phyloP scores from a whole-genome alignment of 805 yeast species.

The Hanseniaspora vineae region DNA sequence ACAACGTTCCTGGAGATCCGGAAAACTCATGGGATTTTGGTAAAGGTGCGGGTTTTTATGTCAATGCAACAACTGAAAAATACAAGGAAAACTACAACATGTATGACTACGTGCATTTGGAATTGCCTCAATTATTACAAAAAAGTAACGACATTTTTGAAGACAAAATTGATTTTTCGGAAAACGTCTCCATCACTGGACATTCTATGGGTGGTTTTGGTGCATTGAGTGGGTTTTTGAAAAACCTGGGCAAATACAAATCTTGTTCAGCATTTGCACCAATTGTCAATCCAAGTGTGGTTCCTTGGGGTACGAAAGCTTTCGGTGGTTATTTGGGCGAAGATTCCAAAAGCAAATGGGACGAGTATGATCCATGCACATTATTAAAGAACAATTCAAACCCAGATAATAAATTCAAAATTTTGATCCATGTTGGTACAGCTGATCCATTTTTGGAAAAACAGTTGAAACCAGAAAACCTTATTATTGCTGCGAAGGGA shows the following conservation, averaged over 20 bases:
- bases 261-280: conserved; percentile 89
- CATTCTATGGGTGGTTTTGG: conserved; percentile 99
- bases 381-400: conserved; percentile 40
- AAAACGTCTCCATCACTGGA: conserved; percentile 68
- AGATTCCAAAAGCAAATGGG: conserved; percentile 38
- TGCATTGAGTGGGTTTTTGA: conserved; percentile 58
- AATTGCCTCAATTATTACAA: conserved; percentile 45
- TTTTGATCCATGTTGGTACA: conserved; percentile 75
- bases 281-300: conserved; percentile 61
- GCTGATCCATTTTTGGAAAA: conserved; percentile 58
- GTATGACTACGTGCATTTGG: conserved; percentile 73
- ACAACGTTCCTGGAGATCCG: conserved; percentile 64
- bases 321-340: conserved; percentile 67
- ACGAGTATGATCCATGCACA: conserved; percentile 71
- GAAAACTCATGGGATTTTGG: conserved; percentile 70
- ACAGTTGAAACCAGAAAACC: conserved; percentile 66
- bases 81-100: conserved; percentile 67
- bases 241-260: conserved; percentile 58
- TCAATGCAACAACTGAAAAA: conserved; percentile 67
- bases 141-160: conserved; percentile 21
- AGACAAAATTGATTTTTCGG: conserved; percentile 42
- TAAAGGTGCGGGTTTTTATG: conserved; percentile 88
- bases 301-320: conserved; percentile 84
- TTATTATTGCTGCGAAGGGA: conserved; percentile 43
- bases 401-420: conserved; percentile 35